Evolutionary conservation across 768 basidiomycete genomes (phyloP).

Genomic region (Tricholoma sp.): DNA sequence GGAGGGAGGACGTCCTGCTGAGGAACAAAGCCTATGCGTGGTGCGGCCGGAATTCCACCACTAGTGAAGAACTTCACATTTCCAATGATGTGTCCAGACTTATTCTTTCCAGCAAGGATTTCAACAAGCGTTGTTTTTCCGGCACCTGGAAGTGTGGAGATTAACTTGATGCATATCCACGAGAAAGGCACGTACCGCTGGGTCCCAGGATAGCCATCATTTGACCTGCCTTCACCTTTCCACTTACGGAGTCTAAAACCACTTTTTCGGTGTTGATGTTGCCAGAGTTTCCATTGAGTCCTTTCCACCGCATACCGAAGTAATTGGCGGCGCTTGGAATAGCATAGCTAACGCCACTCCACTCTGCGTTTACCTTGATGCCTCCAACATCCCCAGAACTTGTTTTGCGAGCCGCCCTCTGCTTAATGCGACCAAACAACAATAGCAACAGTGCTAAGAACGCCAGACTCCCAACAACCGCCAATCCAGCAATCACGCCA

Average conservation of each 20-base stretch:
- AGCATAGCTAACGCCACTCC: constrained; percentile 65
- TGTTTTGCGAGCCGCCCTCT: constrained; percentile 53
- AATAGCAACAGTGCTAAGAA: constrained; percentile 55
- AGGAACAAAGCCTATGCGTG: constrained; percentile 80
- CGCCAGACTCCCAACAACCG: constrained; percentile 70
- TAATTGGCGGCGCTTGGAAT: constrained; percentile 31
- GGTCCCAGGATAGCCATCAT: constrained; percentile 93
- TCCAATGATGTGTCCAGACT: constrained; percentile 67
- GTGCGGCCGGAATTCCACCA: constrained; percentile 23
- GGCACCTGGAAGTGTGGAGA: constrained; percentile 43
- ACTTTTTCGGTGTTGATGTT: constrained; percentile 45
- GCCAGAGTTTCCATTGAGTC: constrained; percentile 4
- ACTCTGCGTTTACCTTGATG: constrained; percentile 60
- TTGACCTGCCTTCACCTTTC: constrained; percentile 69
- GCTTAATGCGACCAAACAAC: constrained; percentile 53
- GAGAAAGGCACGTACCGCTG: constrained; percentile 49
- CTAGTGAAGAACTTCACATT: constrained; percentile 49
- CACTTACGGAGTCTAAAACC: constrained; percentile 67
- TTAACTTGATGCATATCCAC: neutral
- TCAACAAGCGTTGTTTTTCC: constrained; percentile 93
- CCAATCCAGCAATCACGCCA: constrained; percentile 89
- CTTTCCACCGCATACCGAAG: constrained; percentile 11
- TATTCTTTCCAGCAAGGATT: constrained; percentile 79
- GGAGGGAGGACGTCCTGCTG: constrained; percentile 82
- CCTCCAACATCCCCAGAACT: constrained; percentile 33